Base-by-base conservation (phyloP, 768 basidiomycete genomes). In the Mycena epipterygia region DNA sequence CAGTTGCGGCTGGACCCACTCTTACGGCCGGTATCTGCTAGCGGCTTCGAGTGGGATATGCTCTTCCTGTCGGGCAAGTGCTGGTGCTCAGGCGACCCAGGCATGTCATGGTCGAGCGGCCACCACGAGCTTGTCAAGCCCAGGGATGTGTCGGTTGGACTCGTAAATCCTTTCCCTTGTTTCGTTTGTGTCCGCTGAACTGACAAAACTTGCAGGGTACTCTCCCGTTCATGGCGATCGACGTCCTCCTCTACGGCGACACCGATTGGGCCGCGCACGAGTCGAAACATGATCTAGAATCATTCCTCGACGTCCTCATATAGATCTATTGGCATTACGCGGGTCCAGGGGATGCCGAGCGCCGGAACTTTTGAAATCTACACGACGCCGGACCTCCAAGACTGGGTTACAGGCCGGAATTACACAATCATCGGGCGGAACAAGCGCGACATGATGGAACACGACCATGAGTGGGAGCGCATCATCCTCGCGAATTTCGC, bases 291-390 rank as follows among this genome's bases (percentile, higher is more conserved):
- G 59, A 61, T 33, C 33, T 61, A 1, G 59, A 61, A 30, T 61
- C 59, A 2, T 16, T 61, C 9, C 30, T 61, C 13, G 33, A 61
- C 21, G 46, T 48, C 13, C 32, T 61, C 27, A 48, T 61, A 5
- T 49, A 46, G 59, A 46, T 61, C n/a, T 48, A 46, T n/a, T 27
- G 42, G 16, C 59, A 49, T 19, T 61, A 48, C 44, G 59, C 59
- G 2, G 59, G 59, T 5, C 59, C 59, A 1, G 30, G 44, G 1
- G 29, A 41, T 33, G 58, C n/a, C 27, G 58, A 44, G 16, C 58
- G 58, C 30, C 23, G 32, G 13, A 61, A 61, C 29, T 7, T 60
- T 60, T n/a, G 27, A 44, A 19, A 30, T 60, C 6, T 41, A 44
- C 42, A 25, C 35, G 14, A 9, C 30, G 9, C 44, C 57, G 14